Base-by-base conservation (phyloP, 257 asterid genomes). In the Nicotiana knightiana region DNA sequence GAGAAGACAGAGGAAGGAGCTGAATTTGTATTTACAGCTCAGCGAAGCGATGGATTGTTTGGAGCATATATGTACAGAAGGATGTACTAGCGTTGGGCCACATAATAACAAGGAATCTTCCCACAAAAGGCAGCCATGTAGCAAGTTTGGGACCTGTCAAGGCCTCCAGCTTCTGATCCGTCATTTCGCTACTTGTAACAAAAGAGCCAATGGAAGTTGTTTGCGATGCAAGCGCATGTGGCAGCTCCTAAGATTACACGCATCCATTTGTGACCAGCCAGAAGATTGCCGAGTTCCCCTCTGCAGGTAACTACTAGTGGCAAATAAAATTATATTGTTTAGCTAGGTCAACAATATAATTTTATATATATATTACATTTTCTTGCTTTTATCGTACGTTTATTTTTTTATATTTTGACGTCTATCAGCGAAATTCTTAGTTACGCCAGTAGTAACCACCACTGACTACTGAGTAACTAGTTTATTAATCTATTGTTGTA, bases 21-120 rank as follows among this genome's bases (percentile, higher is more conserved):
- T 91, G 87, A 81, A 83, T 53, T 62, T 90, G 86, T 95, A 93
- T 83, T 85, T 90, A n/a, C 91, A 93, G 18, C 87, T 95, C 21
- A 90, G 97, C 35, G 99, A 95, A 83, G 99, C 98, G 15, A 95
- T 95, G 99, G 93, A 90, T 76, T 93, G 98, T 67, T 88, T 95
- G 8, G 93, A 90, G 84, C 99, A 95, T 58, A 93, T 95, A 82
- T 95, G 98, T 64, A 77, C 92, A 4, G 99, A 93, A 82, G 99
- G 99, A 12, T 95, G 99, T 89, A 93, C 94, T 0, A 85, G 55
- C 16, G 98, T 95, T 1, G 97, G 97, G 16, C 98, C 99, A 8
- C 83, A 46, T 3, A 86, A 28, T 28, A 28, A 92, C 82, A 87
- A 90, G 96, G 91, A 89, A 61, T 88, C 90, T 28, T 84, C 79